These are phyloP conservation scores for Suhomyces maxii DNA, from an alignment of 1,139 yeast genomes.

Conservation along the genomic window DNA sequence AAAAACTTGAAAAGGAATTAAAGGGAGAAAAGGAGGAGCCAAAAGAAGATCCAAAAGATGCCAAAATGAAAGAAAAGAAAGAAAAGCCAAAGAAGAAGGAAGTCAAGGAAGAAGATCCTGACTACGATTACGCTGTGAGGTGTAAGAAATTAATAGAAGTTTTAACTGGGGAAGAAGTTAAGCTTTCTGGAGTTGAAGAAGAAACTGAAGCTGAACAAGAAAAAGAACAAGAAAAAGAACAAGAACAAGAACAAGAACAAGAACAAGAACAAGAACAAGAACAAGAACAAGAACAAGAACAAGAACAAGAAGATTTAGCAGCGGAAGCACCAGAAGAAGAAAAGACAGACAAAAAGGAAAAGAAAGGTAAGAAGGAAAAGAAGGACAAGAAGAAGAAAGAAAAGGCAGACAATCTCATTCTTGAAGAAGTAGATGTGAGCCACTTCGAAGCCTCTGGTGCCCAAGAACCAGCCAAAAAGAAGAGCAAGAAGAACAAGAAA, in stretches of 20 bases:
- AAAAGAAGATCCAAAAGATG: constrained; percentile 24
- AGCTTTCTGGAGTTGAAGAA: constrained; percentile 36
- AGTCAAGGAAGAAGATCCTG: constrained; percentile 17
- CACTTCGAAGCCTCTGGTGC: constrained; percentile 5
- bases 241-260: constrained; percentile 12
- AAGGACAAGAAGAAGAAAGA: constrained; percentile 15
- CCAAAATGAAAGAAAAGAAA: constrained; percentile 16
- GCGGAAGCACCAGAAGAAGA: constrained; percentile 11
- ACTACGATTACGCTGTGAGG: constrained; percentile 43
- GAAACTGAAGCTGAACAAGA: constrained; percentile 9
- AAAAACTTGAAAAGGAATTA: constrained; percentile 37
- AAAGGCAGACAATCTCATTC: constrained; percentile 17
- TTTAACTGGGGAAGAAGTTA: constrained; percentile 39
- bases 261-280: constrained; percentile 9
- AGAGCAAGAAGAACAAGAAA: constrained; percentile 8
- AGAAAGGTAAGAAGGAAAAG: constrained; percentile 9
- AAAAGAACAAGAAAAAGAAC: constrained; percentile 11
- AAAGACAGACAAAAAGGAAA: constrained; percentile 12
- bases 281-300: constrained; percentile 11
- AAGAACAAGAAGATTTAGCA: constrained; percentile 7
- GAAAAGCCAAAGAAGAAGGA: constrained; percentile 14
- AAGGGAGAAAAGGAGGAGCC: constrained; percentile 17
- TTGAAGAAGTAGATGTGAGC: constrained; percentile 18
- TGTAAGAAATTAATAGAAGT: constrained; percentile 39
- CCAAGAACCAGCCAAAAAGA: background rate